phyloP scores from a whole-genome alignment of 257 asterid genomes.

The Solanum tarijense region DNA sequence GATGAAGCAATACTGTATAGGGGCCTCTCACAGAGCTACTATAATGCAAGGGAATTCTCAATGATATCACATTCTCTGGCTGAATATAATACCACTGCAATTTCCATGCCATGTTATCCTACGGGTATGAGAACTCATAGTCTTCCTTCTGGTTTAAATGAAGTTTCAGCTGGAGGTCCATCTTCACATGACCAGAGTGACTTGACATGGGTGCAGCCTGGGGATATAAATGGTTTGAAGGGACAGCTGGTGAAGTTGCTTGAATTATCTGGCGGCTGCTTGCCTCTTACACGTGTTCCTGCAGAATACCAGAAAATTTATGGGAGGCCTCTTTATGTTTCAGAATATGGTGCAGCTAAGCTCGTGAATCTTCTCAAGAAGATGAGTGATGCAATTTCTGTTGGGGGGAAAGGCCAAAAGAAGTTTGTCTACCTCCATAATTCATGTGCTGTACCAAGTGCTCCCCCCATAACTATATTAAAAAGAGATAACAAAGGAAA shows the following conservation, averaged over 20 bases:
- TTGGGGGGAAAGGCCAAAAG: slow-evolving; percentile 50
- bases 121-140: slow-evolving; percentile 26
- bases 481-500: slow-evolving; percentile 50
- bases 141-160: slow-evolving; percentile 31
- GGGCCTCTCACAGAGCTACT: slow-evolving; percentile 34
- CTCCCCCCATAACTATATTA: slow-evolving; percentile 15
- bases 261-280: slow-evolving; percentile 54
- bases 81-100: slow-evolving; percentile 27
- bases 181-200: slow-evolving; percentile 24
- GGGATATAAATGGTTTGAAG: slow-evolving; percentile 73
- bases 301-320: slow-evolving; percentile 63
- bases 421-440: slow-evolving; percentile 40
- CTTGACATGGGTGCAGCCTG: slow-evolving; percentile 74
- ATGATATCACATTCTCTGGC: slow-evolving; percentile 43
- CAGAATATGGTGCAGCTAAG: slow-evolving; percentile 63
- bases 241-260: slow-evolving; percentile 73
- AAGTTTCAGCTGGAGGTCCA: slow-evolving; percentile 24
- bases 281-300: slow-evolving; percentile 53
- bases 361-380: slow-evolving; percentile 64
- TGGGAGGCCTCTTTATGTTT: slow-evolving; percentile 71
- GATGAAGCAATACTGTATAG: slow-evolving; percentile 74
- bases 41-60: slow-evolving; percentile 29
- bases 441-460: slow-evolving; percentile 26
- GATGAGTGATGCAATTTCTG: slow-evolving; percentile 49
- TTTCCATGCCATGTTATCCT: slow-evolving; percentile 24